Evolutionary conservation across 208 protist genomes (phyloP).

Genomic region (Trypanosoma platydactyli): DNA sequence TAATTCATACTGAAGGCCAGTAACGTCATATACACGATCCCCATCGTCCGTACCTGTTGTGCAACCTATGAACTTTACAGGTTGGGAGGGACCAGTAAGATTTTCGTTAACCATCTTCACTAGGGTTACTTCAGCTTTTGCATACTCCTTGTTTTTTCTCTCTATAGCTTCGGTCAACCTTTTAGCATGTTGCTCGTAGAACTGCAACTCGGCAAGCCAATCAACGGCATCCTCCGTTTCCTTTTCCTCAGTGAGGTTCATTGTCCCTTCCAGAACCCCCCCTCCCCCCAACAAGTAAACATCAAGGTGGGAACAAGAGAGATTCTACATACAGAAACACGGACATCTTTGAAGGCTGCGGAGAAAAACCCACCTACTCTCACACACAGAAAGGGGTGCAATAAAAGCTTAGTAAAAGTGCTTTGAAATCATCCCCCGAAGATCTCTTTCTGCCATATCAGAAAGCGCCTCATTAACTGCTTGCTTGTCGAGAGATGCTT

Average conservation of each 20-base stretch:
- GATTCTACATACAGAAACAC: neutral
- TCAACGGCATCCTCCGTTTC: neutral
- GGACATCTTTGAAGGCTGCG: neutral
- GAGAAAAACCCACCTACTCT: no score
- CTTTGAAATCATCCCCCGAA: slow-evolving; percentile 19
- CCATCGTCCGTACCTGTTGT: neutral
- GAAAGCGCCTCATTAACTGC: neutral
- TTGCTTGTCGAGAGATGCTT: slow-evolving; percentile 18
- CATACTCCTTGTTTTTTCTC: slow-evolving; percentile 10
- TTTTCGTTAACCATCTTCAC: slow-evolving; percentile 11
- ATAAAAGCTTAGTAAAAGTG: neutral
- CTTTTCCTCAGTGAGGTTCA: slow-evolving; percentile 4
- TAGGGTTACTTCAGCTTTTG: slow-evolving; percentile 1
- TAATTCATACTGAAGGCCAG: slow-evolving; percentile 6
- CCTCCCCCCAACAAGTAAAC: neutral
- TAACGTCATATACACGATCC: neutral
- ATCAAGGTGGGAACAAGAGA: neutral
- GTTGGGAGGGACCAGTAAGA: neutral
- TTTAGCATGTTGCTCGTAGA: slow-evolving; percentile 9
- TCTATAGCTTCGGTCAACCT: slow-evolving; percentile 13
- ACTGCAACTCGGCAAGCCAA: slow-evolving; percentile 15
- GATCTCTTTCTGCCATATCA: neutral
- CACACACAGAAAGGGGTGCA: slow-evolving; percentile 1
- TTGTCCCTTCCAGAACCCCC: neutral
- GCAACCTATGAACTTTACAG: neutral